These are phyloP conservation scores for Dactylella cylindrospora DNA, from an alignment of 2,329 filamentous ascomycete genomes.

Conservation along the genomic window DNA sequence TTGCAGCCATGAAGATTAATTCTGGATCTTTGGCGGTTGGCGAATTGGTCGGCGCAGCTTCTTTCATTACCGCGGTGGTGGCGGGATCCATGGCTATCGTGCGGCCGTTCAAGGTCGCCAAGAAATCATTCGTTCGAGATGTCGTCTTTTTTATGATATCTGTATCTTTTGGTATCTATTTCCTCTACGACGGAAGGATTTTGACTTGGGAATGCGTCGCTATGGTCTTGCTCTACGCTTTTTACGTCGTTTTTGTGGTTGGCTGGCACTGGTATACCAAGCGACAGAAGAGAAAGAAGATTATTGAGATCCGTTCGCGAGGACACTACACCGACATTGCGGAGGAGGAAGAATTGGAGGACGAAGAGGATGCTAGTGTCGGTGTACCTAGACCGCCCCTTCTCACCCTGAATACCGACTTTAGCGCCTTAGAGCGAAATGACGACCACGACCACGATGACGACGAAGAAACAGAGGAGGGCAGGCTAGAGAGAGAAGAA, in stretches of 20 bases:
- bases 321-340: conserved; percentile 49
- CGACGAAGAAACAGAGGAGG: conserved; percentile 55
- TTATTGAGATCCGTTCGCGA: conserved; percentile 45
- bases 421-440: conserved; percentile 62
- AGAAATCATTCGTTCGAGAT: conserved; percentile 86
- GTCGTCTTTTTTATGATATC: conserved; percentile 89
- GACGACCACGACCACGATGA: conserved; percentile 63
- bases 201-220: conserved; percentile 82
- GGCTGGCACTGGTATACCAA: conserved; percentile 86
- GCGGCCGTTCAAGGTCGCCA: conserved; percentile 88
- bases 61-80: conserved; percentile 95
- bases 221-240: conserved; percentile 89
- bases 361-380: conserved; percentile 61
- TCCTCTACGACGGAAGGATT: conserved; percentile 80
- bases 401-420: conserved; percentile 66
- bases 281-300: conserved; percentile 56
- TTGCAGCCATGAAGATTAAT: conserved; percentile 95
- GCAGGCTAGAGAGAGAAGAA: conserved; percentile 63
- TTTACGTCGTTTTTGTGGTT: conserved; percentile 87
- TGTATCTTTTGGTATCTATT: conserved; percentile 80
- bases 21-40: conserved; percentile 96
- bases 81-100: conserved; percentile 96
- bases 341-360: conserved; percentile 62
- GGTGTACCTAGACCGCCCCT: conserved; percentile 46
- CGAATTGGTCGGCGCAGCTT: conserved; percentile 89